These are phyloP conservation scores for Tagetes erecta DNA, from an alignment of 129 eudicot species.

Conservation along the genomic window DNA sequence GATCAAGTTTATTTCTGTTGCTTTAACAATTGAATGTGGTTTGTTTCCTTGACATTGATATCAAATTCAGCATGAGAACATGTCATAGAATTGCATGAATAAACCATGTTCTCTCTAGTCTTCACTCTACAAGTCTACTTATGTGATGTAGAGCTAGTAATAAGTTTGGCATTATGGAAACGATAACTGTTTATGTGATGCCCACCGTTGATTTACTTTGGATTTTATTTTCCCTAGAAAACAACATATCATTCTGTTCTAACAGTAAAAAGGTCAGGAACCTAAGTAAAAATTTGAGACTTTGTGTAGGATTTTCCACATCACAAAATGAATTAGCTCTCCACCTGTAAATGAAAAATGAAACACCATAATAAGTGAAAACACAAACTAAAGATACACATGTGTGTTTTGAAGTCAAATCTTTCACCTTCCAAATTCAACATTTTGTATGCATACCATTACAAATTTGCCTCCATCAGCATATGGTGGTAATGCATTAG, in stretches of 20 bases:
- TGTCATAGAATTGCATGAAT: slow-evolving; percentile 14
- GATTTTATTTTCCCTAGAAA: too few relatives aligned
- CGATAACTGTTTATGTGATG: not conserved
- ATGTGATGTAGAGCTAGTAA: not conserved
- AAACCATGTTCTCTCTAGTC: not conserved
- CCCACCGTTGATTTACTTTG: not conserved
- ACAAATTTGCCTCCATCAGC: not conserved
- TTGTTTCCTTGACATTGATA: slow-evolving; percentile 10
- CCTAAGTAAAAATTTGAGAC: too few relatives aligned
- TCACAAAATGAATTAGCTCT: too few relatives aligned
- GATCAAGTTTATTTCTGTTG: not conserved
- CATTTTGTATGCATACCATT: not conserved
- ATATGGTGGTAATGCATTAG: not conserved
- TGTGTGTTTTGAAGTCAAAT: too few relatives aligned
- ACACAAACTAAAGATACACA: too few relatives aligned
- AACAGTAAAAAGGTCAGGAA: too few relatives aligned
- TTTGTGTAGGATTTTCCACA: too few relatives aligned
- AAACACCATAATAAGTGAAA: too few relatives aligned
- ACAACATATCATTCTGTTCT: too few relatives aligned
- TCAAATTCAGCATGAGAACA: not conserved
- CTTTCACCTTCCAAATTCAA: too few relatives aligned
- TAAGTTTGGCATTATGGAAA: not conserved
- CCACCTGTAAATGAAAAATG: too few relatives aligned
- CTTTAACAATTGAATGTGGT: slow-evolving; percentile 2
- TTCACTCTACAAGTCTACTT: slow-evolving; percentile 2